These are phyloP conservation scores for Kernera saxatilis DNA, from an alignment of 345 rosid species.

Conservation along the genomic window DNA sequence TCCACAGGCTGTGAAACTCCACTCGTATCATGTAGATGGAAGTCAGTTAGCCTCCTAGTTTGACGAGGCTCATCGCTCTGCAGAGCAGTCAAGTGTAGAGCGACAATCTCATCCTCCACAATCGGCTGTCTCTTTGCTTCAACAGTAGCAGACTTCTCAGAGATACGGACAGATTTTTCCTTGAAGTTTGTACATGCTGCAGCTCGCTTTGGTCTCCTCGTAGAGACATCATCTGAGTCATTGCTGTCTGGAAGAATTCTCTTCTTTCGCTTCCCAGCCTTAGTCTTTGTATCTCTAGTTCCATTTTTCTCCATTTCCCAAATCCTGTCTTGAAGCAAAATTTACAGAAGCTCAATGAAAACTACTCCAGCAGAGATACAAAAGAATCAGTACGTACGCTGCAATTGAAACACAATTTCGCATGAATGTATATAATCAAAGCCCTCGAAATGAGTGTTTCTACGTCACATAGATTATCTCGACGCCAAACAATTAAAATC, in stretches of 20 bases:
- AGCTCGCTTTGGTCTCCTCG: constrained; percentile 61
- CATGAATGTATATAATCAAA: neutral
- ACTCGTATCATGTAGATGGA: constrained; percentile 38
- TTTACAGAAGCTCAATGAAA: neutral
- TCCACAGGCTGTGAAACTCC: constrained; percentile 42
- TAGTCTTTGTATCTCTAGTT: constrained; percentile 6
- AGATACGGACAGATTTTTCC: constrained; percentile 41
- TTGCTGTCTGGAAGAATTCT: constrained; percentile 20
- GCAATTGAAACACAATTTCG: neutral
- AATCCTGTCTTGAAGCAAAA: neutral
- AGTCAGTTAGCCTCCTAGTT: constrained; percentile 53
- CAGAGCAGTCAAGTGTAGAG: constrained; percentile 36
- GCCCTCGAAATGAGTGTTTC: neutral
- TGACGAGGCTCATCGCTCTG: constrained; percentile 30
- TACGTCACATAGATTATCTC: neutral
- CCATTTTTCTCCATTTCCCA: constrained; percentile 11
- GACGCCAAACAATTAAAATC: neutral
- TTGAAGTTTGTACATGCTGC: constrained; percentile 68
- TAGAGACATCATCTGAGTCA: constrained; percentile 18
- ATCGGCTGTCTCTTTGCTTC: constrained; percentile 39
- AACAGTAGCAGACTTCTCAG: constrained; percentile 34
- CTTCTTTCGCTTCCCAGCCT: constrained; percentile 26
- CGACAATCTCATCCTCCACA: constrained; percentile 50
- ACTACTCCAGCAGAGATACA: neutral
- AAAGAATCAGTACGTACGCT: neutral